These are phyloP conservation scores for Lithospermum erythrorhizon DNA, from an alignment of 257 asterid species.

Conservation along the genomic window DNA sequence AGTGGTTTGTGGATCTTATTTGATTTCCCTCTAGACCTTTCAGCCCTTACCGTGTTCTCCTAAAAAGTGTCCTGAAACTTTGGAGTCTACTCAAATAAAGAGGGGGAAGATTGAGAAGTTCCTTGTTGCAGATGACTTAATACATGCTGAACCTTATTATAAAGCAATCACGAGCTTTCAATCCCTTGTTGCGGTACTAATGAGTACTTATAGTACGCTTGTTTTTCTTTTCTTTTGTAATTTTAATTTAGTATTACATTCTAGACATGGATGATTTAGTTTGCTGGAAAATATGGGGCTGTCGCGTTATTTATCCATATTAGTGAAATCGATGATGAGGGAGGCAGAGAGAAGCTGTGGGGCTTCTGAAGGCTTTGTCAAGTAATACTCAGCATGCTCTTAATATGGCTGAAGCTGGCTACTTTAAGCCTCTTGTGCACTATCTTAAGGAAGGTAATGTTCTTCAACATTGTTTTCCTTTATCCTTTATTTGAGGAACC, in stretches of 20 bases:
- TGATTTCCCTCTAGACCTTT: constrained; percentile 81
- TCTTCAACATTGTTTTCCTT: background rate
- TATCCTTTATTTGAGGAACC: background rate
- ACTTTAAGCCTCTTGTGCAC: constrained; percentile 65
- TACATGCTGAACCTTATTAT: constrained; percentile 65
- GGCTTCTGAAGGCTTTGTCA: constrained; percentile 55
- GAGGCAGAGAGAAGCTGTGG: constrained; percentile 59
- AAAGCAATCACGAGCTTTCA: constrained; percentile 46
- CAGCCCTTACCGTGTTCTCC: constrained; percentile 52
- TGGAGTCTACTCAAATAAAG: constrained; percentile 15
- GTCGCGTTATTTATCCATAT: constrained; percentile 29
- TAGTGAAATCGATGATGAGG: constrained; percentile 58
- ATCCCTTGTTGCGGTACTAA: constrained; percentile 62
- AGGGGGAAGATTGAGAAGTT: constrained; percentile 22
- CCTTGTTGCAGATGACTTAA: constrained; percentile 33
- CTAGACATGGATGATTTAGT: constrained; percentile 13
- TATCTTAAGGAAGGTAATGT: constrained; percentile 55
- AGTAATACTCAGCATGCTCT: constrained; percentile 70
- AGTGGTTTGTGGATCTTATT: constrained; percentile 53
- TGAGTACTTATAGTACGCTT: background rate
- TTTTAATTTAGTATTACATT: constrained; percentile 16
- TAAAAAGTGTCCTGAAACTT: constrained; percentile 10
- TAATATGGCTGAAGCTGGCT: constrained; percentile 96
- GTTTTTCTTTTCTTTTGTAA: background rate
- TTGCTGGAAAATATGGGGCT: constrained; percentile 77